Base-by-base conservation (phyloP, 805 yeast species). In the Candida ficus region DNA sequence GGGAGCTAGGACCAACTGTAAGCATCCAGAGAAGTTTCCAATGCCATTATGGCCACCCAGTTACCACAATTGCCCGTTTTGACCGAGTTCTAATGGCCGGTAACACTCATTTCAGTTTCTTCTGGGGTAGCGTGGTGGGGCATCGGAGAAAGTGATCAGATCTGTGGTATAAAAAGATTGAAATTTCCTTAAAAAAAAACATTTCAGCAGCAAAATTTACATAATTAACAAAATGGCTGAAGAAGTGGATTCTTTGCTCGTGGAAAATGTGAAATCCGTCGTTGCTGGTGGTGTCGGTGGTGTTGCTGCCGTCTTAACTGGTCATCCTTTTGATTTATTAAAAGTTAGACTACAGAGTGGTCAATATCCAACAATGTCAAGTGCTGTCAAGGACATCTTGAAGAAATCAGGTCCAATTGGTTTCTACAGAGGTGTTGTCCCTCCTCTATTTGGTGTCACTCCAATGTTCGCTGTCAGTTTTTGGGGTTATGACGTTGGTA, bases 391-490 rank as follows among this genome's bases (percentile, higher is more conserved):
- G 49, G 73, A 72, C 26, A 89, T 95, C 4, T 47, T 91, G 28
- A 74, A 73, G n/a, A 71, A 73, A 21, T 88, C 83, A 46, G 95
- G 96, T 0, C 76, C 78, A 4, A 49, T 70, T 20, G 97, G 98
- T 1, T 78, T 91, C 49, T 91, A 91, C 64, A 71, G 95, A 57
- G 99, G 99, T 44, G 97, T 93, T 25, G 71, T 85, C 11, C 96
- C 98, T 12, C 99, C 99, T 4, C 66, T 91, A 38, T 59, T 86
- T n/a, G 99, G 99, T 19, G 97, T 91, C 18, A 93, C 98, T 0
- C 99, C 99, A 22, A 93, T 91, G 86, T 93, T 93, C 69, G 98
- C 98, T 2, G 93, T 93, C 19, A 84, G 95, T 2, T 91, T 91
- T 68, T 91, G 99, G 98, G 98, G 98, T 57, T 91, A 93, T 63